phyloP scores from a whole-genome alignment of 441 rosid species.

The Gossypium laxum region DNA sequence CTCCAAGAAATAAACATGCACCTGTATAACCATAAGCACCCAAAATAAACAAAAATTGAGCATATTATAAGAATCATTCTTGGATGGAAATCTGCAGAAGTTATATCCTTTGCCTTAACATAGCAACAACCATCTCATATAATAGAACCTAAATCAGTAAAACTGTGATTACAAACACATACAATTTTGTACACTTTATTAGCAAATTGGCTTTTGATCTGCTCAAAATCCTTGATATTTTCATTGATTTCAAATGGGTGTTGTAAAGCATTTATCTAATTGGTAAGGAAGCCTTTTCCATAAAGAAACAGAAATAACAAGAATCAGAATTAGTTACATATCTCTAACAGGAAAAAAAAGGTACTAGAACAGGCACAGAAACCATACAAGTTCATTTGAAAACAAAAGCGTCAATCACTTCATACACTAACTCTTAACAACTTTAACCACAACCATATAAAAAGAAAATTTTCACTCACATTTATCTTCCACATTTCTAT shows the following conservation, averaged over 20 bases:
- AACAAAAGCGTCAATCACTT: background rate
- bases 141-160: background rate
- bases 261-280: background rate
- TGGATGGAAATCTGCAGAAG: background rate
- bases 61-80: background rate
- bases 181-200: background rate
- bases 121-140: background rate
- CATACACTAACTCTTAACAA: background rate
- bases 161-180: background rate
- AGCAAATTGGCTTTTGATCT: background rate
- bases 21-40: background rate
- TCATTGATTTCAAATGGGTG: background rate
- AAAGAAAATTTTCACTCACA: background rate
- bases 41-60: background rate
- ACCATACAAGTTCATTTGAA: background rate
- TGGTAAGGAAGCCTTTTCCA: background rate
- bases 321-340: background rate
- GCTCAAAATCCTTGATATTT: conserved; percentile 1
- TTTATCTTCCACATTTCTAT: background rate
- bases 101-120: background rate
- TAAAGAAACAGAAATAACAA: background rate
- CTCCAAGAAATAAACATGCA: background rate
- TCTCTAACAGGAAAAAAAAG: background rate
- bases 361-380: background rate
- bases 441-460: background rate